These are phyloP conservation scores for Amanita phalloides DNA, from an alignment of 768 basidiomycete species.

Conservation along the genomic window DNA sequence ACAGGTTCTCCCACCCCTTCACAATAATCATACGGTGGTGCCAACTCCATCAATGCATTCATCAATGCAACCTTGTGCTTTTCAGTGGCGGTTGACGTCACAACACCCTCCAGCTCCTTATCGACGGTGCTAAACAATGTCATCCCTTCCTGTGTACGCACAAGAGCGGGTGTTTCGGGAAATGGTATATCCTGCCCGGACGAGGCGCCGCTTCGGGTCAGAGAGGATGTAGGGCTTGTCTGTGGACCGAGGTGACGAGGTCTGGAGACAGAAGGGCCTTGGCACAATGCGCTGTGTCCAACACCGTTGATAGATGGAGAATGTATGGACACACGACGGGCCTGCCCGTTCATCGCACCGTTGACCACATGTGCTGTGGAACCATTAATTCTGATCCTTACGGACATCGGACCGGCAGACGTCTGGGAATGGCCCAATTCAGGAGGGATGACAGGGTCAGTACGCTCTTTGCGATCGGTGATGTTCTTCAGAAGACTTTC, in stretches of 20 bases:
- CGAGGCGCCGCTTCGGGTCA: conserved; percentile 6
- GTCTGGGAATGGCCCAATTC: conserved; percentile 15
- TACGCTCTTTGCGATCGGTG: conserved; percentile 77
- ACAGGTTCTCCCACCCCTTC: conserved; percentile 17
- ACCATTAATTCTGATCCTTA: conserved; percentile 6
- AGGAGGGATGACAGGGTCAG: conserved; percentile 56
- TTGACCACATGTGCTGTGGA: neutral
- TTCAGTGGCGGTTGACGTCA: neutral
- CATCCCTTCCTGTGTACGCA: conserved; percentile 73
- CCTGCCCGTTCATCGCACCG: conserved; percentile 1
- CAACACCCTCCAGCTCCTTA: conserved; percentile 26
- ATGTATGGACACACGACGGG: neutral
- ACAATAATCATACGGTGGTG: conserved; percentile 11
- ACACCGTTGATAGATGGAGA: neutral
- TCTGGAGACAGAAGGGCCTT: neutral
- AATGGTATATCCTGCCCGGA: conserved; percentile 40
- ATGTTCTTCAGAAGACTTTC: conserved; percentile 82
- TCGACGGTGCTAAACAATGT: conserved; percentile 51
- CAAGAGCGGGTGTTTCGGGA: conserved; percentile 54
- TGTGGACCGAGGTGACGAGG: neutral
- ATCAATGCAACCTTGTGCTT: conserved; percentile 9
- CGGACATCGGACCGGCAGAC: neutral
- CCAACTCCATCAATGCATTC: conserved; percentile 25
- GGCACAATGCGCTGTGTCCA: too few species aligned
- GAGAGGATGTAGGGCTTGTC: conserved; percentile 1